Evolutionary conservation across 148 eudicot species (phyloP).

Genomic region (Fagopyrum tataricum): DNA sequence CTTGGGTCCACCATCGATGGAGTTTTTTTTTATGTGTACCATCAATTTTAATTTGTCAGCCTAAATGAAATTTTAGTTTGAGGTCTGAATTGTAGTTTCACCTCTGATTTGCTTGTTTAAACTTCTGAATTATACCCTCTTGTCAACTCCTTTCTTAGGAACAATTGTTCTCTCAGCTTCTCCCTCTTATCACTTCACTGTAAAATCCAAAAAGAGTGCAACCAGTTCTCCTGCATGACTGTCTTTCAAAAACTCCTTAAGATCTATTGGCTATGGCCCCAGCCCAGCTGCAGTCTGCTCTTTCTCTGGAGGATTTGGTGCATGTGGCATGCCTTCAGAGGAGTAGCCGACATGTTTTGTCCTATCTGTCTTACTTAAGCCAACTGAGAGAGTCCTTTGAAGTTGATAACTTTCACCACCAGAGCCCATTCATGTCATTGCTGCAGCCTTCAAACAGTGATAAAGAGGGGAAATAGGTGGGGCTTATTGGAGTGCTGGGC

Average conservation of each 20-base stretch:
- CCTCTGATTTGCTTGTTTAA: background rate
- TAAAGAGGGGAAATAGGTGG: background rate
- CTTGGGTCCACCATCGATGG: constrained; percentile 11
- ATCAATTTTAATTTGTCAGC: background rate
- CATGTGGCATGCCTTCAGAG: background rate
- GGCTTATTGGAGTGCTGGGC: background rate
- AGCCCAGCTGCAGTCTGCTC: background rate
- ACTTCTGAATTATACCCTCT: background rate
- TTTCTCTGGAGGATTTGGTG: background rate
- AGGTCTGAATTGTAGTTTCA: background rate
- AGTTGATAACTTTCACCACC: background rate
- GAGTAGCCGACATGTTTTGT: background rate
- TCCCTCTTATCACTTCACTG: background rate
- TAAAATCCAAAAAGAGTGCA: background rate
- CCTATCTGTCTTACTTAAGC: background rate
- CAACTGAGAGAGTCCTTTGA: background rate
- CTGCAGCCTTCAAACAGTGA: background rate
- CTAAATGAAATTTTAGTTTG: background rate
- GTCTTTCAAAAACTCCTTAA: background rate
- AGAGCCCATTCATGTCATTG: background rate
- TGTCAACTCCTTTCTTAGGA: background rate
- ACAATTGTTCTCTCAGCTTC: background rate
- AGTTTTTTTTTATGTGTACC: background rate
- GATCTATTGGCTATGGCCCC: background rate
- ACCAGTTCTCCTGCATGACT: background rate